These are phyloP conservation scores for Ophiostoma piceae DNA, from an alignment of 2,329 filamentous ascomycete genomes.

Conservation along the genomic window DNA sequence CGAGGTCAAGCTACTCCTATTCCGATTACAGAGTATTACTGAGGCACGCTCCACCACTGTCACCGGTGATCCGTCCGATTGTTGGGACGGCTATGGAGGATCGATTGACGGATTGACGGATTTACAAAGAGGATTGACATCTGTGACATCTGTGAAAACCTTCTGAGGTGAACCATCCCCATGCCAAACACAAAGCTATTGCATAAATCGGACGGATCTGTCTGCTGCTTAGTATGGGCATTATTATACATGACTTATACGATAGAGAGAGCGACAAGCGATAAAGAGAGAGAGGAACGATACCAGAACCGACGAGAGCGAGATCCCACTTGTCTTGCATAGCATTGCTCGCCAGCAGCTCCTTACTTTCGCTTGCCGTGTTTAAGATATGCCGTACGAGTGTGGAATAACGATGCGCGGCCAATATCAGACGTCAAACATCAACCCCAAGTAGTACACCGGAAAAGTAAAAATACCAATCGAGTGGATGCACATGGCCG, in stretches of 20 bases:
- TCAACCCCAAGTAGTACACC: too few relatives aligned
- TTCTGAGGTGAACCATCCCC: neutral
- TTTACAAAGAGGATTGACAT: too few relatives aligned
- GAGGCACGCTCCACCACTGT: neutral
- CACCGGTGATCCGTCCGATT: neutral
- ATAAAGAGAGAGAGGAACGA: neutral
- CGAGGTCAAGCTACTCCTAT: neutral
- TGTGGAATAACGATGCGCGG: too few relatives aligned
- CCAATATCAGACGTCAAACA: too few relatives aligned
- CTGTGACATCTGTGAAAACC: too few relatives aligned
- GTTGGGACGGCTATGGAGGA: too few relatives aligned
- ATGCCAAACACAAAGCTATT: neutral
- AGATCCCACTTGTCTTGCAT: neutral
- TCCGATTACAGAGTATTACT: neutral
- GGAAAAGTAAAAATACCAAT: neutral
- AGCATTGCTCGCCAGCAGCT: too few relatives aligned
- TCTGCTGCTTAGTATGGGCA: neutral
- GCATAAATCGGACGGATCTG: too few relatives aligned
- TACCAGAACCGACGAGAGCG: neutral
- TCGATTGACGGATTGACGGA: too few relatives aligned
- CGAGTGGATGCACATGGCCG: neutral
- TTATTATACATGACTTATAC: neutral
- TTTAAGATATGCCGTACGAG: too few relatives aligned
- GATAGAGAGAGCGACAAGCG: neutral
- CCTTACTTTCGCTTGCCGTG: too few relatives aligned